Conservation (phyloP, 495 filamentous ascomycete species). For the Podospora sp. region DNA sequence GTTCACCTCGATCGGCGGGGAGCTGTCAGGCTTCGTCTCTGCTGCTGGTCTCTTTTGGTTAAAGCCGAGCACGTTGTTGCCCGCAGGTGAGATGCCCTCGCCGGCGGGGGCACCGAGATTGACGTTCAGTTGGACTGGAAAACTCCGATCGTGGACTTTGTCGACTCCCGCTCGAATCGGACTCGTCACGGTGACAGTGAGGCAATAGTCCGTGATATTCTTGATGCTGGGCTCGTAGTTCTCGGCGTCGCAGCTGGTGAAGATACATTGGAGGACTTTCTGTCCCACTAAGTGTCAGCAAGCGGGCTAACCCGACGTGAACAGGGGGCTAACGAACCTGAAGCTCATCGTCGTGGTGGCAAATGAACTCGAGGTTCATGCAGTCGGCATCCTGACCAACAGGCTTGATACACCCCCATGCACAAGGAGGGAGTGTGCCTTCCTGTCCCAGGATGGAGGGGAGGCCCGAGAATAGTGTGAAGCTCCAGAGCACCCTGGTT, state of each 20-base stretch:
- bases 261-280: conserved; percentile 31
- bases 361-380: conserved; percentile 18
- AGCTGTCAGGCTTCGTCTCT: background rate
- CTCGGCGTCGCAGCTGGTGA: conserved; percentile 30
- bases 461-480: conserved; percentile 26
- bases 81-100: background rate
- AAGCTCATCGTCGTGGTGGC: conserved; percentile 19
- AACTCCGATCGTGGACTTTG: conserved; percentile 29
- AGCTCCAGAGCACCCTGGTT: conserved; percentile 23
- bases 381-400: conserved; percentile 8
- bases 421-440: conserved; percentile 23
- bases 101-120: background rate
- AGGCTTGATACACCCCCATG: conserved; percentile 16
- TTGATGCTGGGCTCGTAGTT: conserved; percentile 27
- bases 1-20: conserved; percentile 28
- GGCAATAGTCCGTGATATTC: conserved; percentile 33
- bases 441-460: conserved; percentile 18
- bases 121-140: conserved; percentile 21
- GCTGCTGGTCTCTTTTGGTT: conserved; percentile 14
- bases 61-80: conserved; percentile 4
- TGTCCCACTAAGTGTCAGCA: conserved; percentile 6
- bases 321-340: conserved; percentile 20
- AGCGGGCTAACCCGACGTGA: background rate
- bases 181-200: conserved; percentile 38
- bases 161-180: conserved; percentile 36